Conservation (phyloP, 192 early-diverging fungal genomes). For the Obelidium mucronatum region DNA sequence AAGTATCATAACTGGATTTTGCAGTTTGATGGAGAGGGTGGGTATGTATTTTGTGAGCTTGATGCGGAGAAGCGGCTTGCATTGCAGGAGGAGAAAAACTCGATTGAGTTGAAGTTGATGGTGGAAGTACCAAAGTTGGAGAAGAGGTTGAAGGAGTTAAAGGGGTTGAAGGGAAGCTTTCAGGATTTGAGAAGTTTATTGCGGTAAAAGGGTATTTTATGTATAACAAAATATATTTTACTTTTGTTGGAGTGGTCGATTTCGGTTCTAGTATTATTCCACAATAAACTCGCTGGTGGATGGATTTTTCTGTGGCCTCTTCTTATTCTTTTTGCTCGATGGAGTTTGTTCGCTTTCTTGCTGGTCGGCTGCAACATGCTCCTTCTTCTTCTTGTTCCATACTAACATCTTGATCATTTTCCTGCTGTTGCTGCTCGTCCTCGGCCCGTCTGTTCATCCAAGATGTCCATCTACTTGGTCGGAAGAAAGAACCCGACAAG, state of each 20-base stretch:
- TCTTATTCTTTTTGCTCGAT: not conserved
- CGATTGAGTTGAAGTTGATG: constrained; percentile 75
- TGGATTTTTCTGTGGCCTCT: not conserved
- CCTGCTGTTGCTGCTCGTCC: not conserved
- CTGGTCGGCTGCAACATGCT: not conserved
- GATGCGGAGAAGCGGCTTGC: constrained; percentile 87
- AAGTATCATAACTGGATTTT: constrained; percentile 96
- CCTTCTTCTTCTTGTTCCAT: not conserved
- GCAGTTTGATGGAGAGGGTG: constrained; percentile 95
- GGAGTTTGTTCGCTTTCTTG: not conserved
- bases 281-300: no score
- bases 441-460: not conserved
- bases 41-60: constrained; percentile 91
- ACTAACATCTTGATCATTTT: not conserved
- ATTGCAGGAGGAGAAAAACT: constrained; percentile 91
- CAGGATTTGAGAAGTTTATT: constrained; percentile 17
- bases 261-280: no score
- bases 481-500: constrained; percentile 18
- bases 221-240: not conserved
- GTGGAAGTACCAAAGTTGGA: constrained; percentile 81
- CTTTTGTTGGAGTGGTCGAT: not conserved
- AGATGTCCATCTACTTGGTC: not conserved
- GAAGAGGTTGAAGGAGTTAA: constrained; percentile 70
- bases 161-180: constrained; percentile 51
- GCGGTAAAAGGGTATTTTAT: not conserved